These are phyloP conservation scores for Aspergillus luchuensis DNA, from an alignment of 2,329 filamentous ascomycete species.

Conservation along the genomic window DNA sequence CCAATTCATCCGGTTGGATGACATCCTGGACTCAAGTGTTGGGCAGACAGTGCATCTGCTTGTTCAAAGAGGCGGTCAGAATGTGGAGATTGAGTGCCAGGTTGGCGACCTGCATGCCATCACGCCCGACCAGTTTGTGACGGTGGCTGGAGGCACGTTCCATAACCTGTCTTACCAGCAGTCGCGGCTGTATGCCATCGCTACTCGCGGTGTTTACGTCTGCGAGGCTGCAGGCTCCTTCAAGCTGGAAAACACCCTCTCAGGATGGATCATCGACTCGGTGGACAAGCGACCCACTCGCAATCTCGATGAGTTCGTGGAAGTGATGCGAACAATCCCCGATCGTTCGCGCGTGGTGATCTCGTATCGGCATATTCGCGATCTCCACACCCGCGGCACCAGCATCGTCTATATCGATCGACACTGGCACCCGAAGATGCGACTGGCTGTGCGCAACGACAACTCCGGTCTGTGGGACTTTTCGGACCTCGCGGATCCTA, in stretches of 20 bases:
- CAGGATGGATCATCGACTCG: constrained; percentile 90
- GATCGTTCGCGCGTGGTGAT: constrained; percentile 82
- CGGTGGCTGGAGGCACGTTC: constrained; percentile 90
- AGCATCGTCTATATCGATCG: constrained; percentile 89
- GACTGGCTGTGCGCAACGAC: constrained; percentile 88
- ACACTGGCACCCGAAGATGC: constrained; percentile 96
- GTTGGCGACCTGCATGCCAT: constrained; percentile 92
- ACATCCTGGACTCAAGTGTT: constrained; percentile 86
- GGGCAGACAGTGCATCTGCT: constrained; percentile 75
- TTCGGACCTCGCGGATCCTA: constrained; percentile 74
- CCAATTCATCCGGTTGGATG: constrained; percentile 88
- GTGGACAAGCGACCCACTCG: constrained; percentile 90
- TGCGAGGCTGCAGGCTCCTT: constrained; percentile 95
- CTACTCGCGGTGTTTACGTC: constrained; percentile 88
- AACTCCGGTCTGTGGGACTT: constrained; percentile 93
- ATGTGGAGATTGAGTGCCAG: constrained; percentile 78
- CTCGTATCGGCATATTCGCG: constrained; percentile 91
- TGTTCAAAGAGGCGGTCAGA: constrained; percentile 84
- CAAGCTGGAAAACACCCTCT: constrained; percentile 85
- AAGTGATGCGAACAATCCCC: constrained; percentile 86
- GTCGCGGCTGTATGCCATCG: constrained; percentile 90
- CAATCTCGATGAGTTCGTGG: constrained; percentile 82
- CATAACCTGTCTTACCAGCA: constrained; percentile 97
- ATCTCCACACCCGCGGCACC: constrained; percentile 92
- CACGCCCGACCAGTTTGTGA: constrained; percentile 92